Conservation (phyloP, 208 protist genomes). For the Endotrypanum monterogeii region DNA sequence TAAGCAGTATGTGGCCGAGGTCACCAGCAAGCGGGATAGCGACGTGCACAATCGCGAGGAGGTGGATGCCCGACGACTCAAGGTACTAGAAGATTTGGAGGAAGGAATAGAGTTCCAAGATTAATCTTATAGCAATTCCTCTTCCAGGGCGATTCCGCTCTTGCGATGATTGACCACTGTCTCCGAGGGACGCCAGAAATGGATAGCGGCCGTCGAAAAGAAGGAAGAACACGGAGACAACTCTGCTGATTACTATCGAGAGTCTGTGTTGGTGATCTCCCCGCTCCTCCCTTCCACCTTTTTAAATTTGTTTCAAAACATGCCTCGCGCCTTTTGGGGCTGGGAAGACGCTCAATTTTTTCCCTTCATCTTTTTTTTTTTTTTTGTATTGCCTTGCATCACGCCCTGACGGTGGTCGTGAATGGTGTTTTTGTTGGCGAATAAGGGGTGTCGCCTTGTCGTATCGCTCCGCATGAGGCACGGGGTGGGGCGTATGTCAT, state of each 20-base stretch:
- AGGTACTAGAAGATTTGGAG: constrained; percentile 78
- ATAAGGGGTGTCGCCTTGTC: not conserved
- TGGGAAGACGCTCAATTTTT: not conserved
- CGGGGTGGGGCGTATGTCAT: not conserved
- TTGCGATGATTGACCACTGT: too few species aligned
- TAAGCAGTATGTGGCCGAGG: constrained; percentile 50
- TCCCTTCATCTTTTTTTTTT: not conserved
- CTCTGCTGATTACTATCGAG: not conserved
- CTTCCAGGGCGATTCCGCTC: not conserved
- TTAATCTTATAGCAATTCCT: not conserved
- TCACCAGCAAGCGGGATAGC: constrained; percentile 46
- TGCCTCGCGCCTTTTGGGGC: not conserved
- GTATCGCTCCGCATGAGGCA: not conserved
- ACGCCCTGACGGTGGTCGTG: not conserved
- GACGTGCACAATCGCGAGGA: constrained; percentile 46
- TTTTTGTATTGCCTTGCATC: not conserved
- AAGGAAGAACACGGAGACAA: not conserved
- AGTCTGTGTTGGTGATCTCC: too few species aligned
- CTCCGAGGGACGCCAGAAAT: not conserved
- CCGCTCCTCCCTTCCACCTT: too few species aligned
- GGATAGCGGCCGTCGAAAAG: not conserved
- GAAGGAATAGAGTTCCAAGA: constrained; percentile 74
- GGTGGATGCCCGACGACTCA: constrained; percentile 48
- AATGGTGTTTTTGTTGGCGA: not conserved
- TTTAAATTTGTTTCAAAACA: too few species aligned